phyloP scores from a whole-genome alignment of 352 stramenopile species.

The Phytophthora gonapodyides region DNA sequence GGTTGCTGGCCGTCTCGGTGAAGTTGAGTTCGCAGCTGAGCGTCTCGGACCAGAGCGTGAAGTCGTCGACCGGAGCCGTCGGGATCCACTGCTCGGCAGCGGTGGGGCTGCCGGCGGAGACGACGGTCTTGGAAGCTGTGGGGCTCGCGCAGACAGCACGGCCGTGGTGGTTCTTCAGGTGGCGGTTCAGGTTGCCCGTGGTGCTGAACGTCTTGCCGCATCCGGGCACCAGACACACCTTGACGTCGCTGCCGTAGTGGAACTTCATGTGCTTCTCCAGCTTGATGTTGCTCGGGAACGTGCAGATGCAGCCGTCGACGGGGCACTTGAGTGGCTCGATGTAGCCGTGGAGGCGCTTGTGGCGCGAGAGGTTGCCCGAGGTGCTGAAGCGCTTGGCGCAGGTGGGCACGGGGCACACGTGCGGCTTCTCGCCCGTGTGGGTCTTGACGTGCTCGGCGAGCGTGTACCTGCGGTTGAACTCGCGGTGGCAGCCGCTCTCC shows the following conservation, averaged over 20 bases:
- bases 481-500: slow-evolving; percentile 29
- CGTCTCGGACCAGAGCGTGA: slow-evolving; percentile 26
- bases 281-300: slow-evolving; percentile 39
- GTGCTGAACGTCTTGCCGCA: slow-evolving; percentile 54
- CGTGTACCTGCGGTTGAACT: slow-evolving; percentile 43
- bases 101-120: slow-evolving; percentile 28
- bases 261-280: slow-evolving; percentile 51
- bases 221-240: slow-evolving; percentile 34
- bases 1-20: slow-evolving; percentile 26
- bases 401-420: slow-evolving; percentile 42
- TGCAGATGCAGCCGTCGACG: slow-evolving; percentile 34
- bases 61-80: slow-evolving; percentile 12
- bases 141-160: slow-evolving; percentile 27
- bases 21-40: slow-evolving; percentile 18
- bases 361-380: slow-evolving; percentile 52
- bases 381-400: slow-evolving; percentile 60
- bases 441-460: slow-evolving; percentile 46
- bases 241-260: slow-evolving; percentile 45
- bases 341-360: slow-evolving; percentile 47
- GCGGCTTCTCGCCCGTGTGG: slow-evolving; percentile 7
- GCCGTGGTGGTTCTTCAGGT: slow-evolving; percentile 47
- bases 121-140: slow-evolving; percentile 7
- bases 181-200: slow-evolving; percentile 48
- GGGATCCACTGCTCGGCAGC: slow-evolving; percentile 26
- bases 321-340: slow-evolving; percentile 39